Conservation (phyloP, 2,329 filamentous ascomycete species). For the Penicillium sp. region DNA sequence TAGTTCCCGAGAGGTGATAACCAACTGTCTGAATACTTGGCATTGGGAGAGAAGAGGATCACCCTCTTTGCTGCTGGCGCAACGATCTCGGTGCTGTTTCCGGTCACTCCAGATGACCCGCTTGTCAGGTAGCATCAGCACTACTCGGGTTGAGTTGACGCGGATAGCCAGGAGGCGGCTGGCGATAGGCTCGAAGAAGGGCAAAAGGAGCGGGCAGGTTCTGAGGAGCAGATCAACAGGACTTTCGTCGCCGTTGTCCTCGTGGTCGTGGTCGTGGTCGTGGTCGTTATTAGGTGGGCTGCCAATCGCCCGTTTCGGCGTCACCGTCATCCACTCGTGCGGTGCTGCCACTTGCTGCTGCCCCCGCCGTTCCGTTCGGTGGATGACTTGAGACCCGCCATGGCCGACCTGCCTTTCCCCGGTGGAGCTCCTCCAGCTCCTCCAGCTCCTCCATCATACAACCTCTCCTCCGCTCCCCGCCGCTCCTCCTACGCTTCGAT, state of each 20-base stretch:
- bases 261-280: not conserved
- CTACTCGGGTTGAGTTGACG: not conserved
- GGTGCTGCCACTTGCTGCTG: not conserved
- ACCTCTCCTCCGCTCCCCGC: constrained; percentile 41
- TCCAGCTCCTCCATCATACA: constrained; percentile 27
- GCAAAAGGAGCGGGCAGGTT: not conserved
- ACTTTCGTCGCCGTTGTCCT: no score
- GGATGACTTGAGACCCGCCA: constrained; percentile 24
- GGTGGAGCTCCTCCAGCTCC: constrained; percentile 36
- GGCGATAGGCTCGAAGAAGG: not conserved
- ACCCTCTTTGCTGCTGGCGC: not conserved
- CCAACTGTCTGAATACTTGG: no score
- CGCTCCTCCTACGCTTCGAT: constrained; percentile 59
- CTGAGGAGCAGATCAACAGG: no score
- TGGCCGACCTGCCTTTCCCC: constrained; percentile 41
- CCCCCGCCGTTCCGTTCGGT: not conserved
- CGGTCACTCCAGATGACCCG: constrained; percentile 18
- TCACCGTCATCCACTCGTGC: constrained; percentile 8
- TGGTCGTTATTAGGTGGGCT: not conserved
- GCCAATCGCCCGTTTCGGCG: not conserved
- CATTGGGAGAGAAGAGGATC: no score
- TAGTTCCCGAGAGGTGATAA: no score
- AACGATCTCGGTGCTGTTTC: constrained; percentile 11
- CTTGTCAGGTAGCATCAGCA: constrained; percentile 17
- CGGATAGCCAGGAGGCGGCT: not conserved